Base-by-base conservation (phyloP, 2,329 filamentous ascomycete genomes). In the Calonectria pseudoreteaudii region DNA sequence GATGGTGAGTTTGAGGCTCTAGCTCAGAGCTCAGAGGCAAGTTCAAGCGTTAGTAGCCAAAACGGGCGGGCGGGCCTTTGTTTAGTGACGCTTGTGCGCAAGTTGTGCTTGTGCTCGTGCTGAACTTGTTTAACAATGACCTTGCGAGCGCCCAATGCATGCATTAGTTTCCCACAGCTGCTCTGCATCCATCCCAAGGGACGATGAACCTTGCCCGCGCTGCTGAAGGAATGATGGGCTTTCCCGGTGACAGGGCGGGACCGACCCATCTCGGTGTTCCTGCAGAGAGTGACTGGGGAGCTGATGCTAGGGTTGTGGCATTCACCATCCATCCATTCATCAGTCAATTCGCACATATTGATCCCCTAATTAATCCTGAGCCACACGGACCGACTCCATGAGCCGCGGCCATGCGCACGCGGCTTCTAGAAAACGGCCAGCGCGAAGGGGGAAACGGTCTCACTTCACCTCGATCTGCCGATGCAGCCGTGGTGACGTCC, bases 191-290 rank as follows among this genome's bases (percentile, higher is more conserved):
- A 49, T 36, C 53, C 30, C 36, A 60, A 66, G n/a, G 44, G 70
- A 68, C 44, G 41, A 62, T 31, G 38, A 65, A 31, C 66, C 67
- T 28, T 60, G 67, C 44, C 47, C n/a, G 14, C 38, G 58, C n/a
- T 28, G 34, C 34, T 60, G 53, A 26, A 23, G n/a, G 23, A 62
- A 62, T 66, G 31, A 20, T 62, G 65, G 66, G 67, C 34, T 52
- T 65, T 70, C 44, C 66, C 41, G 60, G 60, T 34, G 52, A 58
- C 66, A 47, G 70, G 65, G 62, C 71, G 66, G 70, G 53, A 60
- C 41, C 69, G 53, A 47, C 64, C 64, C 64, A 66, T 60, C 62
- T 64, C 50, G 58, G 66, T 28, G 49, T 50, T 69, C 60, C 66
- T 69, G 31, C 71, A 62, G 41, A 41, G 20, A 47, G 18, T 30